These are phyloP conservation scores for Globisporangium orthogonon DNA, from an alignment of 352 stramenopile genomes.

Conservation along the genomic window DNA sequence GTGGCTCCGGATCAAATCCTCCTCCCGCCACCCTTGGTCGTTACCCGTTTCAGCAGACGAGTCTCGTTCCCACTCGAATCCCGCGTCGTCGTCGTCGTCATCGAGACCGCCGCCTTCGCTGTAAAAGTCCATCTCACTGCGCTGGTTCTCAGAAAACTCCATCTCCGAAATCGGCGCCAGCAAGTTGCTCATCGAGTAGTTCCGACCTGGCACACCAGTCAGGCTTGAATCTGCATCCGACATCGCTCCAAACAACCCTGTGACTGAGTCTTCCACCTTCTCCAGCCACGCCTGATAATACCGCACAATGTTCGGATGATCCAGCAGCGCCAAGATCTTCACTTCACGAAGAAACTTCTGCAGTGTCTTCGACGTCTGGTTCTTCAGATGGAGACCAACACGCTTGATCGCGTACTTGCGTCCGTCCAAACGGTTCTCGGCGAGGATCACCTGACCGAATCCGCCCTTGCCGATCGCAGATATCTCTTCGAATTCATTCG, in stretches of 20 bases:
- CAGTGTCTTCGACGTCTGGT: conserved; percentile 87
- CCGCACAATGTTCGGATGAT: conserved; percentile 92
- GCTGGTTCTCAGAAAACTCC: conserved; percentile 54
- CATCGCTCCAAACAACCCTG: conserved; percentile 13
- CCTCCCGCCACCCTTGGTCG: conserved; percentile 51
- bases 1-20: conserved; percentile 36
- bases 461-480: conserved; percentile 90
- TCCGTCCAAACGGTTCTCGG: conserved; percentile 91
- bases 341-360: conserved; percentile 92
- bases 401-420: conserved; percentile 92
- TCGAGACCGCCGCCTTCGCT: conserved; percentile 34
- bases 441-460: conserved; percentile 93
- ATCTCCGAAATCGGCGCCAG: conserved; percentile 61
- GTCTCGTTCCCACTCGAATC: conserved; percentile 77
- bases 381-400: conserved; percentile 74
- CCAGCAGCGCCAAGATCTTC: conserved; percentile 87
- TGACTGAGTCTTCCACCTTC: conserved; percentile 60
- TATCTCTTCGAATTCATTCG: conserved; percentile 80
- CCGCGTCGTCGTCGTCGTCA: conserved; percentile 49
- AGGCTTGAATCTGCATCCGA: conserved; percentile 27
- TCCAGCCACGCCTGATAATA: conserved; percentile 91
- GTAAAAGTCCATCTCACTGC: conserved; percentile 34
- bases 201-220: conserved; percentile 23
- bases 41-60: conserved; percentile 29
- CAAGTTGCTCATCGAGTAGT: conserved; percentile 74